phyloP scores from a whole-genome alignment of 352 stramenopile species.

The Phytophthora ramorum region DNA sequence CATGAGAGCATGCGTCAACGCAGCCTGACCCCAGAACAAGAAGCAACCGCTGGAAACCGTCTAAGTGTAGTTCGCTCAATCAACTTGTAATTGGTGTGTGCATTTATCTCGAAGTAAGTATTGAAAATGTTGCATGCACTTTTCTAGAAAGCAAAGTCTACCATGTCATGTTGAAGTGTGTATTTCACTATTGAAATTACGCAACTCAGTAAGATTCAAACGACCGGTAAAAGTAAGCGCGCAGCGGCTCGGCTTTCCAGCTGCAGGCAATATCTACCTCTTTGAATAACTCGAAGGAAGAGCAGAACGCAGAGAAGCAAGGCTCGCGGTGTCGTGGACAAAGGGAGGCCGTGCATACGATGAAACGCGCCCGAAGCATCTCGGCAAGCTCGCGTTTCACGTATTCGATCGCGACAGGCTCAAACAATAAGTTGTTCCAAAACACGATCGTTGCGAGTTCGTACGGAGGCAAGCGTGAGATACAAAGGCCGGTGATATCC shows the following conservation, averaged over 20 bases:
- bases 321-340: not conserved
- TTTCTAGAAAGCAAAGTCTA: not conserved
- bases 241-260: slow-evolving; percentile 6
- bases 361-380: not conserved
- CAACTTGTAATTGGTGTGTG: not conserved
- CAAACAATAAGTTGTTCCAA: not conserved
- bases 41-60: not conserved
- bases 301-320: not conserved
- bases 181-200: slow-evolving; percentile 1
- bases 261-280: not conserved
- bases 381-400: not conserved
- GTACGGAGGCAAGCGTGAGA: not conserved
- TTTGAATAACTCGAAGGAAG: slow-evolving; percentile 3
- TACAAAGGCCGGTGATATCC: not conserved
- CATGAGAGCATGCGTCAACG: not conserved
- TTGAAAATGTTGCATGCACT: not conserved
- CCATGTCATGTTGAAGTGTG: slow-evolving; percentile 4
- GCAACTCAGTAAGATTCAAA: not conserved
- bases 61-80: slow-evolving; percentile 1
- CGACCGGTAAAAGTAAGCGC: slow-evolving; percentile 1
- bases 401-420: not conserved
- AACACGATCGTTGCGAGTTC: not conserved
- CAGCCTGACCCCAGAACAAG: not conserved
- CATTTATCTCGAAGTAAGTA: not conserved
- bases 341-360: not conserved